Base-by-base conservation (phyloP, 805 yeast genomes). In the Ogataea trehalophila region DNA sequence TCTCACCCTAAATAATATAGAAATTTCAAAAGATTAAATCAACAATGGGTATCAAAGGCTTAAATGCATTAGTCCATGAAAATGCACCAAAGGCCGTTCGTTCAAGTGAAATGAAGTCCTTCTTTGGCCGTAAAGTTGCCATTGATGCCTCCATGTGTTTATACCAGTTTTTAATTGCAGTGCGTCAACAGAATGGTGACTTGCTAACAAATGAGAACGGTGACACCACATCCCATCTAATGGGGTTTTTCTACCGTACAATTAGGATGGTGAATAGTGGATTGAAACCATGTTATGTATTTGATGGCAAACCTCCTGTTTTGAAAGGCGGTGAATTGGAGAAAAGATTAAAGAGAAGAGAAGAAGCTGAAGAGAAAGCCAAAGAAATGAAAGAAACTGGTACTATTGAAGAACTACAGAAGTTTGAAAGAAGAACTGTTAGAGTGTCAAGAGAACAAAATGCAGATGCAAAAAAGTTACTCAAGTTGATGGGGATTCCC, bases 231-330 rank as follows among this genome's bases (percentile, higher is more conserved):
- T 87, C 97, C 0, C 99, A 94, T 65, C 66, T 94, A 48, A 90
- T 91, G 85, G 99, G 99, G 2, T 87, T 94, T 77, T 94, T 94
- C 65, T 92, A 94, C 67, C 74, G 99, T 51, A 94, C 99, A 0
- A 76, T 94, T 44, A 71, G 96, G 45, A 79, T 94, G 77, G 86
- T 91, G 5, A 95, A 85, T 54, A 80, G 87, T 60, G 97, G 97
- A n/a, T 80, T 94, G 59, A 94, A 94, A 64, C 99, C 99, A 1
- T 85, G 91, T 39, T 94, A 89, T 62, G 98, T 94, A 7, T 94
- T 94, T 69, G 99, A 94, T 65, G 99, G 99, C 22, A 90, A 87
- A 59, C 99, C 99, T 6, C 99, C 99, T 1, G 87, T 83, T 4
- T 66, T 94, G 68, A 94, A 94, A 69, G 86, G 95, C 37, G 96